Conservation (phyloP, 768 basidiomycete species). For the Leccinum sublutescens region DNA sequence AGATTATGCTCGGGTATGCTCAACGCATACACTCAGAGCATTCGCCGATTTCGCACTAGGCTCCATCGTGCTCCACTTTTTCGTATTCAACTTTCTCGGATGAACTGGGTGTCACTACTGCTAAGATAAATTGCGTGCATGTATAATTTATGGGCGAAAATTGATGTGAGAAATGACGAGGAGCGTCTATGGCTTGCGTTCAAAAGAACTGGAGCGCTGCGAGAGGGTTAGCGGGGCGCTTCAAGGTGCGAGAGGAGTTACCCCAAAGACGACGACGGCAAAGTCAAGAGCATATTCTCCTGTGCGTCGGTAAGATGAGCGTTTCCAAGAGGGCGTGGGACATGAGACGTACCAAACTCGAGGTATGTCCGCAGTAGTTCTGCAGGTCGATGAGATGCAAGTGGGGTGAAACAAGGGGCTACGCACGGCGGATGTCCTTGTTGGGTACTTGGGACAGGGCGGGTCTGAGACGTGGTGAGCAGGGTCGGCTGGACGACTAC, state of each 20-base stretch:
- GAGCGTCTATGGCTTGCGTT: slow-evolving; percentile 39
- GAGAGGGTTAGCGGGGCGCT: slow-evolving; percentile 3
- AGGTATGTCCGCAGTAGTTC: slow-evolving; percentile 76
- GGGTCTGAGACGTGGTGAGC: slow-evolving; percentile 46
- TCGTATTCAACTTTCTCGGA: slow-evolving; percentile 98
- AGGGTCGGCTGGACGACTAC: background rate
- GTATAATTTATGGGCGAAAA: slow-evolving; percentile 10
- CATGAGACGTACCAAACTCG: slow-evolving; percentile 60
- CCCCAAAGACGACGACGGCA: slow-evolving; percentile 79
- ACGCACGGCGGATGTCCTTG: slow-evolving; percentile 85
- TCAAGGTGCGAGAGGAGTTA: slow-evolving; percentile 29
- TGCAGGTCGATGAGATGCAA: slow-evolving; percentile 28
- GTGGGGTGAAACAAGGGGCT: background rate
- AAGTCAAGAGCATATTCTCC: slow-evolving; percentile 89
- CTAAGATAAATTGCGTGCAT: slow-evolving; percentile 5
- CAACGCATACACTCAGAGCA: slow-evolving; percentile 53
- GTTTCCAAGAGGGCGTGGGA: background rate
- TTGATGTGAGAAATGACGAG: background rate
- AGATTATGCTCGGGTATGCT: background rate
- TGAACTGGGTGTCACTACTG: slow-evolving; percentile 33
- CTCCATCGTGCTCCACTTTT: slow-evolving; percentile 96
- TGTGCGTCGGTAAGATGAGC: slow-evolving; percentile 27
- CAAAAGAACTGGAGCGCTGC: slow-evolving; percentile 74
- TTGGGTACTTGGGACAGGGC: slow-evolving; percentile 75
- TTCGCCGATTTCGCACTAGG: slow-evolving; percentile 96